Base-by-base conservation (phyloP, 441 rosid genomes). In the Melastoma candidum region DNA sequence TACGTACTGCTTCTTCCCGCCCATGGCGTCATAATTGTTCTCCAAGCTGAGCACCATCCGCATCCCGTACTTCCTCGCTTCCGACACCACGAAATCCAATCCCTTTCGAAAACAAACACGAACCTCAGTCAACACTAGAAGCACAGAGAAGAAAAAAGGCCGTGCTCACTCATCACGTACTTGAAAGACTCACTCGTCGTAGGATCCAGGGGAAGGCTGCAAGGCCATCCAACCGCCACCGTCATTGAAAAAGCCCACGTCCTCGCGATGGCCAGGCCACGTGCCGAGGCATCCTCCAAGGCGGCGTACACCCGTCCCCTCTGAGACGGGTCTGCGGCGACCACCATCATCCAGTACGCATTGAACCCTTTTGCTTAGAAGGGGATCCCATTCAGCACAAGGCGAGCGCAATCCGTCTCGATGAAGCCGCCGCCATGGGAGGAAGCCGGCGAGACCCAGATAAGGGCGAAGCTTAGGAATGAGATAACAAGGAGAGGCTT, bases 221-320 rank as follows among this genome's bases (percentile, higher is more conserved):
- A 84, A 79, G 56, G 82, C 76, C 11, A 66, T 67, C 53, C 59
- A 60, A 26, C 73, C 75, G 5, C 41, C 7, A 4, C 87, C 85
- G 11, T 81, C 92, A 13, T 49, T 69, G 29, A 84, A 84, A 84
- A 84, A 0, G 83, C 90, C 92, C 83, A 84, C 0, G 92, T 72
- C 12, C 92, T 57, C 44, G 78, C 78, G 4, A 84, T 61, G 26
- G 58, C 59, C 27, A 80, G 69, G 27, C 74, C 68, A 1, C 63
- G 65, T 1, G 26, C 58, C 0, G 69, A 63, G 8, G 80, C 78
- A 45, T 75, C 63, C 12, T 60, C 71, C 41, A 80, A 54, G 4
- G 63, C 79, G 9, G 48, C 11, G 6, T 66, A 64, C 56, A 80
- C 58, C 53, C 71, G 70, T 46, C 44, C 51, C 61, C 82, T 65